Conservation (phyloP, 2,329 filamentous ascomycete genomes). For the Fusarium sp. region DNA sequence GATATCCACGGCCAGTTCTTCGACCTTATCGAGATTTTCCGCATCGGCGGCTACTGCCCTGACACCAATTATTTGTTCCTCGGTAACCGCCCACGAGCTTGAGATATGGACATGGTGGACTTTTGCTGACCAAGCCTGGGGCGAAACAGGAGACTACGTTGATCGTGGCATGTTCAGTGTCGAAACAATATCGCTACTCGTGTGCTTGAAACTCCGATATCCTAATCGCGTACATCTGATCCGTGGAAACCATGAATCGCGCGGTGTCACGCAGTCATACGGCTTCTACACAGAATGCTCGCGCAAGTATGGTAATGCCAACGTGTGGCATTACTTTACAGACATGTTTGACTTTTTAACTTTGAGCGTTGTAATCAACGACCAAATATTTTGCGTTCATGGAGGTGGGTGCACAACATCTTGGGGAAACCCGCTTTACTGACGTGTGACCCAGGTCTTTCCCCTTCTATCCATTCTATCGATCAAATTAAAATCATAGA, state of each 20-base stretch:
- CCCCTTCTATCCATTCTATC: conserved; percentile 94
- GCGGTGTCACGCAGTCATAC: conserved; percentile 98
- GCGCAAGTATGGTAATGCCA: conserved; percentile 97
- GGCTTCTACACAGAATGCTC: conserved; percentile 99
- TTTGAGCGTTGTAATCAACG: conserved; percentile 95
- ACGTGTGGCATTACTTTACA: conserved; percentile 99
- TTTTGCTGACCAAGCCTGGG: conserved; percentile 26
- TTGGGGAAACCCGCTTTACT: conserved; percentile 1
- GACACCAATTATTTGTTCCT: conserved; percentile 99
- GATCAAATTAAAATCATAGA: conserved; percentile 99
- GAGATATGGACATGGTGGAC: neutral
- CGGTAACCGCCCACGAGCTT: conserved; percentile 64
- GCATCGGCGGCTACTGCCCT: conserved; percentile 95
- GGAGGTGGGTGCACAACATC: conserved; percentile 68
- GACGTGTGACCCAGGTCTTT: conserved; percentile 68
- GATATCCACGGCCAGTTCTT: conserved; percentile 99
- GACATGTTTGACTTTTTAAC: conserved; percentile 99
- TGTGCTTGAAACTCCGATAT: conserved; percentile 97
- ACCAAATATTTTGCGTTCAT: conserved; percentile 99
- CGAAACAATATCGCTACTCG: conserved; percentile 96
- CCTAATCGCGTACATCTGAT: conserved; percentile 95
- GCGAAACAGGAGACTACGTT: conserved; percentile 85
- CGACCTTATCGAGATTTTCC: conserved; percentile 99
- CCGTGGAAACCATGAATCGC: conserved; percentile 96
- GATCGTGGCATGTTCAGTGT: conserved; percentile 99